Conservation (phyloP, 805 yeast genomes). For the Yamadazyma takamatsuzukensis region DNA sequence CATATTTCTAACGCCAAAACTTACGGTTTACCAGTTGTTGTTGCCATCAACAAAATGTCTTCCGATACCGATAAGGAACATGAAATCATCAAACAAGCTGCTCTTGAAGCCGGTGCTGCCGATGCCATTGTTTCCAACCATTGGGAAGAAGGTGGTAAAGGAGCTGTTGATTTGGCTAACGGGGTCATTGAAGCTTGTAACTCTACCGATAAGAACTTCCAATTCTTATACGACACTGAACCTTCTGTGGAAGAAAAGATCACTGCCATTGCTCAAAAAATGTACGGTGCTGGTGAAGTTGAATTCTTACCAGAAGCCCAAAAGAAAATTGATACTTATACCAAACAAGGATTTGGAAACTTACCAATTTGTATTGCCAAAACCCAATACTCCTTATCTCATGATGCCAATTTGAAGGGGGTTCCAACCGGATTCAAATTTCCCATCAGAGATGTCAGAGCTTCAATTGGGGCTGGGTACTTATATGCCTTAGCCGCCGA, state of each 20-base stretch:
- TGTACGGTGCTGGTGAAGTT: slow-evolving; percentile 76
- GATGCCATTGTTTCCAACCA: slow-evolving; percentile 81
- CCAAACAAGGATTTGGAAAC: slow-evolving; percentile 70
- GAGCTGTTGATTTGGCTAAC: slow-evolving; percentile 70
- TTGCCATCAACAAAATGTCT: slow-evolving; percentile 76
- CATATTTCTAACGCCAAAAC: slow-evolving; percentile 70
- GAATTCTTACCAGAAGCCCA: slow-evolving; percentile 69
- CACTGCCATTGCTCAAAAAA: slow-evolving; percentile 61
- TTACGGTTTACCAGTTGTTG: slow-evolving; percentile 76
- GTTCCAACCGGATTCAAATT: slow-evolving; percentile 76
- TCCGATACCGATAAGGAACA: slow-evolving; percentile 70
- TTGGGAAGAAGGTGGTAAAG: slow-evolving; percentile 84
- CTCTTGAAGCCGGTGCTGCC: slow-evolving; percentile 72
- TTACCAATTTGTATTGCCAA: slow-evolving; percentile 83
- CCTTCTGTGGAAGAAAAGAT: slow-evolving; percentile 69
- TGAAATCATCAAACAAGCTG: slow-evolving; percentile 61
- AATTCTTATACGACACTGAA: slow-evolving; percentile 58
- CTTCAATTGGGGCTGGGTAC: slow-evolving; percentile 80
- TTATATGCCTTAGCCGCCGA: slow-evolving; percentile 83
- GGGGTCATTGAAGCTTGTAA: slow-evolving; percentile 65
- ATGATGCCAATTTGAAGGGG: slow-evolving; percentile 78
- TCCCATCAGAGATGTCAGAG: slow-evolving; percentile 79
- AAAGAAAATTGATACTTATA: slow-evolving; percentile 62
- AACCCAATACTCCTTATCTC: slow-evolving; percentile 81
- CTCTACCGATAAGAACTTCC: slow-evolving; percentile 38